phyloP scores from a whole-genome alignment of 495 filamentous ascomycete species.

The Penicillium salamii region DNA sequence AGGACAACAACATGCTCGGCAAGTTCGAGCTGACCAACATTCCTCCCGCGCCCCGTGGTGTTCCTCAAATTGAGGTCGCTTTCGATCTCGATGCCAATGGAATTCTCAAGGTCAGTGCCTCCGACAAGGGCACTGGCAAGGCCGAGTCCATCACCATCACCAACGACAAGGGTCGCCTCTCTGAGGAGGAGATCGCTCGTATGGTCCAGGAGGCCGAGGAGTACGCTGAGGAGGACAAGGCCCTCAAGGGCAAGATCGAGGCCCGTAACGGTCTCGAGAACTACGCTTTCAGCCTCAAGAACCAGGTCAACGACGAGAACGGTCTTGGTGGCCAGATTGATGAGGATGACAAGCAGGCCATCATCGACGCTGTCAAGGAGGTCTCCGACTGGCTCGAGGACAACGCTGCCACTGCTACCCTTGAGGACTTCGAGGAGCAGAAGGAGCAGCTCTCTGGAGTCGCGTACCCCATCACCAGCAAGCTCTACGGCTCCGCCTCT shows the following conservation, averaged over 20 bases:
- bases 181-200: constrained; percentile 95
- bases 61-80: constrained; percentile 96
- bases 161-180: constrained; percentile 96
- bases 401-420: constrained; percentile 79
- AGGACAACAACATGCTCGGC: constrained; percentile 94
- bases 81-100: constrained; percentile 98
- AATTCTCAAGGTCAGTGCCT: constrained; percentile 92
- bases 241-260: constrained; percentile 88
- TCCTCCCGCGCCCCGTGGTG: constrained; percentile 89
- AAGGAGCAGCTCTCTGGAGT: constrained; percentile 97
- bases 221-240: constrained; percentile 98
- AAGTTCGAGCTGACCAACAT: constrained; percentile 98
- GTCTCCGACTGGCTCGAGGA: constrained; percentile 96
- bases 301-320: constrained; percentile 97
- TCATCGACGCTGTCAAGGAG: constrained; percentile 97
- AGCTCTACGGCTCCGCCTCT: constrained; percentile 72
- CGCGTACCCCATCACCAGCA: constrained; percentile 98
- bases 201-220: constrained; percentile 98
- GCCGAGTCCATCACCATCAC: constrained; percentile 95
- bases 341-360: constrained; percentile 97
- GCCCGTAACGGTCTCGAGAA: constrained; percentile 95
- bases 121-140: constrained; percentile 97
- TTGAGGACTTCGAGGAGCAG: constrained; percentile 98
- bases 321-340: constrained; percentile 97
- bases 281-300: constrained; percentile 96